Base-by-base conservation (phyloP, 2,329 filamentous ascomycete species). In the Exophiala sp. region DNA sequence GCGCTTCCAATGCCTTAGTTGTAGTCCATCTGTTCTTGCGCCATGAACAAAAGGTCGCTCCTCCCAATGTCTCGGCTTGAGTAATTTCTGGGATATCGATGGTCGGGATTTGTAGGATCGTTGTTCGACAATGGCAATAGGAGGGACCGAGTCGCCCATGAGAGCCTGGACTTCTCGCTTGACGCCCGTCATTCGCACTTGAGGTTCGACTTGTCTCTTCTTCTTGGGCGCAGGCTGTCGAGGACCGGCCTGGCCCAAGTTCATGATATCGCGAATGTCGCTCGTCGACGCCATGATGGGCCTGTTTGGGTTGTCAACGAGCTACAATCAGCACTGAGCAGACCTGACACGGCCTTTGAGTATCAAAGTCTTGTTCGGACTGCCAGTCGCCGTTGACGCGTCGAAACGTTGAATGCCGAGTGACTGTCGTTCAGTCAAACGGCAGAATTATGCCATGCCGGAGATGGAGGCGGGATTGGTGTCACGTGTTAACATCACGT, bases 261-360 rank as follows among this genome's bases (percentile, higher is more conserved):
- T 88, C 64, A 95, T 81, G 65, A 95, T 87, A 67, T 95, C 88
- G 72, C 86, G 88, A 61, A 94, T 81, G 75, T 95, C 88, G 67
- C 82, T 79, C 56, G 84, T 84, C 54, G 83, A 77, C 83, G 87
- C 87, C 57, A 62, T 74, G 63, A 58, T 57, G 56, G 6, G 34
- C 34, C 5, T 11, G 5, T 22, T 9, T 29, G 21, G 10, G 48
- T 24, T 13, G 6, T 7, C 6, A n/a, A n/a, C 11, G 29, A 13
- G 29, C 8, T 32, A 7, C 5, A 5, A 27, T 6, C 6, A 10
- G 5, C 3, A 32, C 29, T 32, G 29, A 32, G 11, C 29, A 3
- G 29, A 7, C 29, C n/a, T 13, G 29, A 32, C 29, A n/a, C 3
- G 29, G 11, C 29, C n/a, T 32, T 8, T 30, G 9, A 14, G 19